These are phyloP conservation scores for Aspergillus calidoustus DNA, from an alignment of 2,329 filamentous ascomycete species.

Conservation along the genomic window DNA sequence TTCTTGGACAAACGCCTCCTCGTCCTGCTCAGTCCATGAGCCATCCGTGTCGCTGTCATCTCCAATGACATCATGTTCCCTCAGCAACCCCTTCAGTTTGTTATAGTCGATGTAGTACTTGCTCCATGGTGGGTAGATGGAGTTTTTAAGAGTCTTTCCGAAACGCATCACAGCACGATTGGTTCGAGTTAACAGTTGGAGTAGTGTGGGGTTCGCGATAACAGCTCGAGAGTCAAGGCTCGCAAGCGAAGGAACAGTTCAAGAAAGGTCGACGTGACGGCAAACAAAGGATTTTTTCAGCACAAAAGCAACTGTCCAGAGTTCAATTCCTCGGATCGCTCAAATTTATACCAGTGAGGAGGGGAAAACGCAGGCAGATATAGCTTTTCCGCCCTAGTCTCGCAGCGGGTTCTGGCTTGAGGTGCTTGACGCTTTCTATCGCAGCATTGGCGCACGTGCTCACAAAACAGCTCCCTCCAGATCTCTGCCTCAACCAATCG, in stretches of 20 bases:
- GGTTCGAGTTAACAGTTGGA: background rate
- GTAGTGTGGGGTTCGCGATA: constrained; percentile 5
- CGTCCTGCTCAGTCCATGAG: constrained; percentile 89
- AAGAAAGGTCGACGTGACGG: background rate
- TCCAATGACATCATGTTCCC: constrained; percentile 68
- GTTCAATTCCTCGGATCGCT: background rate
- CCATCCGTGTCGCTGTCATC: constrained; percentile 58
- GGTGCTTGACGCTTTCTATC: constrained; percentile 7
- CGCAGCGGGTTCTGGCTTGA: constrained; percentile 3
- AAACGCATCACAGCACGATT: constrained; percentile 73
- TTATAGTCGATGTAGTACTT: constrained; percentile 94
- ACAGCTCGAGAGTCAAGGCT: background rate
- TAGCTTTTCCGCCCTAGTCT: constrained; percentile 5
- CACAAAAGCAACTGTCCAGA: background rate
- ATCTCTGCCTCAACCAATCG: constrained; percentile 9
- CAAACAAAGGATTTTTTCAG: background rate
- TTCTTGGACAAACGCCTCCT: constrained; percentile 92
- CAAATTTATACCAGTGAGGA: background rate
- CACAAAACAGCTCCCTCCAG: background rate
- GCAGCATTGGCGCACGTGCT: constrained; percentile 16
- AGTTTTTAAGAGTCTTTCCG: constrained; percentile 81
- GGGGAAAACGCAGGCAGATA: constrained; percentile 4
- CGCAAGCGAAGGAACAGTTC: background rate
- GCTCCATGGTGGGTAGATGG: constrained; percentile 85
- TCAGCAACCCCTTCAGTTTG: constrained; percentile 87